Evolutionary conservation across 495 filamentous ascomycete species (phyloP).

Genomic region (Aspergillus sparsus): DNA sequence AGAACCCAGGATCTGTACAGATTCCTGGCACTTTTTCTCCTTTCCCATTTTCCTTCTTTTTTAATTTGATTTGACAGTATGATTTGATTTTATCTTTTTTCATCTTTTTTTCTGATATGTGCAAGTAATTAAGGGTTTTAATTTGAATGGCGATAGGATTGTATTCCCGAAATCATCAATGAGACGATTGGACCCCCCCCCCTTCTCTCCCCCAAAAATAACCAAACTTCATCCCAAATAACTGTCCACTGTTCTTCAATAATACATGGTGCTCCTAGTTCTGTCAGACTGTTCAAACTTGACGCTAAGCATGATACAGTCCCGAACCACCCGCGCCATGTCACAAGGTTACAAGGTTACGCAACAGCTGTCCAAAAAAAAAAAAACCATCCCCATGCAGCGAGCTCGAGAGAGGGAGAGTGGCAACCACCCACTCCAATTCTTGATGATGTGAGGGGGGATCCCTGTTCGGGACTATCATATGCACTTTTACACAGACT

Average conservation of each 20-base stretch:
- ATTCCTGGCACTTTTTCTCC: slow-evolving; percentile 24
- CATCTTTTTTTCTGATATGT: neutral
- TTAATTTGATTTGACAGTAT: no score
- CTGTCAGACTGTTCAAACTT: slow-evolving; percentile 19
- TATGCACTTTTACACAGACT: slow-evolving; percentile 15
- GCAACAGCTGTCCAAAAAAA: slow-evolving; percentile 25
- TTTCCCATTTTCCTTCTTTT: slow-evolving; percentile 7
- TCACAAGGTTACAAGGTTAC: slow-evolving; percentile 29
- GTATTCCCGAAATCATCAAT: no score
- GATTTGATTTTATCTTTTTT: slow-evolving; percentile 2
- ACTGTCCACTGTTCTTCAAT: neutral
- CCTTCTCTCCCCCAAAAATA: no score
- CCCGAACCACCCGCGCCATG: slow-evolving; percentile 23
- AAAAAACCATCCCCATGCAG: slow-evolving; percentile 22
- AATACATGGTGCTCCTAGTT: slow-evolving; percentile 7
- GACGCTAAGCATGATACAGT: slow-evolving; percentile 24
- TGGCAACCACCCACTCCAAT: neutral
- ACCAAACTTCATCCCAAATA: no score
- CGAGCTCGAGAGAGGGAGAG: slow-evolving; percentile 8
- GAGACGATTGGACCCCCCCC: no score
- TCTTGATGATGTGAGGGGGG: slow-evolving; percentile 26
- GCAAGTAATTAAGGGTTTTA: no score
- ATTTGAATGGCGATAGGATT: no score
- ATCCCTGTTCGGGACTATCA: slow-evolving; percentile 23
- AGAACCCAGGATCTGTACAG: slow-evolving; percentile 36